These are phyloP conservation scores for Pterothamnion heteromorphum DNA, from an alignment of 31 red algal genomes.

Conservation along the genomic window DNA sequence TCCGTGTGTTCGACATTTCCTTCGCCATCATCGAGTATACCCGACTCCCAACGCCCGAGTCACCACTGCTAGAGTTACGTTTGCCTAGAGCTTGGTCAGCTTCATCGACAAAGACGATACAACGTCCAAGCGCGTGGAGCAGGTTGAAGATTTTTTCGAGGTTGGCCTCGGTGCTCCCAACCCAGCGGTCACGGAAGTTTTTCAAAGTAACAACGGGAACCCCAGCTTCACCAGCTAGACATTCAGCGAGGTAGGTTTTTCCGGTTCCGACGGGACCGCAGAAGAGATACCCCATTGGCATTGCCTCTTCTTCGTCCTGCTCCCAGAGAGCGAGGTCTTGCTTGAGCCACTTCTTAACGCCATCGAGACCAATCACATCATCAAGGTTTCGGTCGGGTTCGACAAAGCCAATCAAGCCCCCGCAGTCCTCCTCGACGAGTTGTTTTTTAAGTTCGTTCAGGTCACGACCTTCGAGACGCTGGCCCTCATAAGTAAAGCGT, in stretches of 20 bases:
- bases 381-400: constrained; percentile 3
- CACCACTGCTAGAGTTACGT: background rate
- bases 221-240: constrained; percentile 13
- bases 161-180: constrained; percentile 20
- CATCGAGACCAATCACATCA: constrained; percentile 17
- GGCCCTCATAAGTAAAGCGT: background rate
- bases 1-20: background rate
- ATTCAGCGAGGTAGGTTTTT: constrained; percentile 22
- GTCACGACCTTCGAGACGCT: background rate
- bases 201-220: background rate
- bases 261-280: constrained; percentile 12
- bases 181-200: background rate
- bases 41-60: background rate
- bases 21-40: background rate
- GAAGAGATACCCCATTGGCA: constrained; percentile 34
- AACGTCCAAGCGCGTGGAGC: constrained; percentile 2
- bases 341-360: background rate
- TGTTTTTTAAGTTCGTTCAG: background rate
- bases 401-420: constrained; percentile 4
- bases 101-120: constrained; percentile 24
- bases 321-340: background rate
- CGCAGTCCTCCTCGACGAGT: background rate
- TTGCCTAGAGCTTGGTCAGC: background rate
- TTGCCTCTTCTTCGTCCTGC: background rate
- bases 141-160: background rate